phyloP scores from a whole-genome alignment of 768 basidiomycete genomes.

The Leccinum sublutescens region DNA sequence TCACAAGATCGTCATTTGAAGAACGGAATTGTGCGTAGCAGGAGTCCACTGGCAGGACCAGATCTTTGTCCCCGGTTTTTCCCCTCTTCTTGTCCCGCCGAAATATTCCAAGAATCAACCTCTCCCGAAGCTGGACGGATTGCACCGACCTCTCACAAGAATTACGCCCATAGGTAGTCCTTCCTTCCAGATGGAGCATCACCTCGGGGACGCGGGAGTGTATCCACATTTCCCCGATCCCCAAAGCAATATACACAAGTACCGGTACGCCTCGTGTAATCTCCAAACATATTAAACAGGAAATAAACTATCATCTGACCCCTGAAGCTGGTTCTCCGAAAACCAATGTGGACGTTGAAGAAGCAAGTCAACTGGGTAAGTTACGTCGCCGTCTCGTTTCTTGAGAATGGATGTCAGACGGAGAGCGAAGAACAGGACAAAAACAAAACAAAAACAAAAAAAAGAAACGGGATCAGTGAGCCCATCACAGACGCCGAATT shows the following conservation, averaged over 20 bases:
- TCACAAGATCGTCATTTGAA: neutral
- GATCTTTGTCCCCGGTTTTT: neutral
- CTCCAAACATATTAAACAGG: constrained; percentile 9
- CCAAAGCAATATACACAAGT: constrained; percentile 9
- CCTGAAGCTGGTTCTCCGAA: constrained; percentile 3
- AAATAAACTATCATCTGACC: constrained; percentile 15
- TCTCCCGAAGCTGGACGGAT: neutral
- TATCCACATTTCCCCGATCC: constrained; percentile 22
- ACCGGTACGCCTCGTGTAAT: constrained; percentile 18
- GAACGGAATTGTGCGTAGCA: neutral
- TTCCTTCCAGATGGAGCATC: constrained; percentile 31
- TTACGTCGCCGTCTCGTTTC: constrained; percentile 8
- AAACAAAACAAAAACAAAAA: constrained; percentile 10
- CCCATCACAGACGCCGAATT: neutral
- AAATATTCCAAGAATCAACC: neutral
- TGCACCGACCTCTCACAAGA: constrained; percentile 6
- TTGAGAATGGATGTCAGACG: constrained; percentile 20
- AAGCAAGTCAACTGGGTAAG: constrained; percentile 13
- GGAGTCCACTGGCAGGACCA: neutral
- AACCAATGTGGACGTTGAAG: constrained; percentile 17
- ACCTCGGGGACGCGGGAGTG: constrained; percentile 27
- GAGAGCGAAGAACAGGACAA: neutral
- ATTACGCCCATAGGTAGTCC: constrained; percentile 12
- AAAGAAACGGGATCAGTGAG: neutral
- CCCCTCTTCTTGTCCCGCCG: neutral